Percentiles rank a stretch among this genome's conserved stretches.
Conservation (phyloP, 2,329 filamentous ascomycete genomes). For the Botryotinia convoluta region DNA sequence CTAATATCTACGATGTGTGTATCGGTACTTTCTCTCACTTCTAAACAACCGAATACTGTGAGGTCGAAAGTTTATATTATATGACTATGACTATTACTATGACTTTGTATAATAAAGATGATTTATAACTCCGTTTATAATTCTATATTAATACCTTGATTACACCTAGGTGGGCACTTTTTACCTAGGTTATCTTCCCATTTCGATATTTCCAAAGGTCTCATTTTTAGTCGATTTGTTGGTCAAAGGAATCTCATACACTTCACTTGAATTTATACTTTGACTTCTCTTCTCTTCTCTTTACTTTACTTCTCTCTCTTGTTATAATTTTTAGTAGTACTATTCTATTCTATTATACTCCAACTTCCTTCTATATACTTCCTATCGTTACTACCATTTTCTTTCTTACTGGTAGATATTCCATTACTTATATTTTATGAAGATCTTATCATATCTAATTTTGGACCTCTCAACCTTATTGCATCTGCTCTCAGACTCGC, state of each 20-base stretch:
- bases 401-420: background rate
- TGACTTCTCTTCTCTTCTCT: background rate
- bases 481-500: slow-evolving; percentile 1
- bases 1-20: background rate
- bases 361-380: background rate
- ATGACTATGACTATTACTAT: background rate
- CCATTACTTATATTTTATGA: background rate
- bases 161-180: background rate
- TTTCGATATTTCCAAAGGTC: background rate
- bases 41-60: background rate
- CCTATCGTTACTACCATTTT: background rate
- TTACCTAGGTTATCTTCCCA: background rate
- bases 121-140: background rate
- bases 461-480: background rate
- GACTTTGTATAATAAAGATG: background rate
- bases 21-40: background rate
- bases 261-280: background rate
- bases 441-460: background rate
- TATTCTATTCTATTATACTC: background rate
- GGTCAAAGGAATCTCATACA: background rate
- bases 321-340: background rate
- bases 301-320: background rate
- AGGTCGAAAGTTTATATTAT: background rate
- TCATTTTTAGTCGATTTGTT: background rate
- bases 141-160: background rate